These are phyloP conservation scores for Lentinus polychrous DNA, from an alignment of 1,284 basidiomycete species.

Conservation along the genomic window DNA sequence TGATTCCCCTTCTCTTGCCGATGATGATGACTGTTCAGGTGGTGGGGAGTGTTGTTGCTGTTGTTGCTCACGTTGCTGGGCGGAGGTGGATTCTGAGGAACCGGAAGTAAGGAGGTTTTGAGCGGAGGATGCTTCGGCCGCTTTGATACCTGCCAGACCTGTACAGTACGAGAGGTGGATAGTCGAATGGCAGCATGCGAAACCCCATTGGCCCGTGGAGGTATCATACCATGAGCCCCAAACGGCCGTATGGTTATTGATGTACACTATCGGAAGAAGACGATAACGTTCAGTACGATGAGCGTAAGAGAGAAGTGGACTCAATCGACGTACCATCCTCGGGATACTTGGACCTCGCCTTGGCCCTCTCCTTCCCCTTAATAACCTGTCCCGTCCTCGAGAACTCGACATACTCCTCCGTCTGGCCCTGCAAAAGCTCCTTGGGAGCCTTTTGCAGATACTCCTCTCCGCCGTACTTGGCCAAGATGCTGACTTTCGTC, in stretches of 20 bases:
- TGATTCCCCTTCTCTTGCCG: constrained; percentile 14
- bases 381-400: constrained; percentile 87
- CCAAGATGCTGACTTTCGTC: constrained; percentile 81
- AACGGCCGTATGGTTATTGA: constrained; percentile 90
- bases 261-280: constrained; percentile 48
- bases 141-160: constrained; percentile 82
- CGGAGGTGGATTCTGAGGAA: constrained; percentile 21
- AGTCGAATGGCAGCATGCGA: constrained; percentile 87
- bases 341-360: constrained; percentile 85
- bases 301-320: not conserved
- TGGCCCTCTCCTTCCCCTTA: constrained; percentile 86
- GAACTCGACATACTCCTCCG: constrained; percentile 97
- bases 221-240: constrained; percentile 96
- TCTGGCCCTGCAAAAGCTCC: constrained; percentile 89
- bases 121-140: constrained; percentile 64
- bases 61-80: constrained; percentile 12
- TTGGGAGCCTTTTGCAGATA: constrained; percentile 85
- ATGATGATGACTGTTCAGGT: constrained; percentile 16
- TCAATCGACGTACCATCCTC: constrained; percentile 72
- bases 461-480: constrained; percentile 91
- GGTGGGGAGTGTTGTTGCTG: constrained; percentile 17
- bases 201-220: constrained; percentile 79
- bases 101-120: constrained; percentile 52
- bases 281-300: not conserved
- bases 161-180: constrained; percentile 92